These are phyloP conservation scores for Lactifluus piperatus DNA, from an alignment of 768 basidiomycete species.

Conservation along the genomic window DNA sequence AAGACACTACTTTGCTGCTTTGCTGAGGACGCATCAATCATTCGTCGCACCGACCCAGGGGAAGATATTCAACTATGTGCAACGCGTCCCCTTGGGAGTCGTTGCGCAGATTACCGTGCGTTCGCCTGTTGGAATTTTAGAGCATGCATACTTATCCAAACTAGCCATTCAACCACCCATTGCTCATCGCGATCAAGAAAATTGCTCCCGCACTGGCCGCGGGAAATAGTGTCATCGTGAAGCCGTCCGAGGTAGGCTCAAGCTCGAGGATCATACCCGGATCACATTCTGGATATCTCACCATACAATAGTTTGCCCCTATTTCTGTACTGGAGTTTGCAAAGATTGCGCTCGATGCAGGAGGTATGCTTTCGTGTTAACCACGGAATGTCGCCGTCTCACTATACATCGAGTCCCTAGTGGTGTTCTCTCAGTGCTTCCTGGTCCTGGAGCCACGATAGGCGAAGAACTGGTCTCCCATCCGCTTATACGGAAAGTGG, in stretches of 20 bases:
- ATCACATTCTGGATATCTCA: not conserved
- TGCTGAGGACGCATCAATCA: constrained; percentile 59
- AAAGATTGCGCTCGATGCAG: constrained; percentile 51
- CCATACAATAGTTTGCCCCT: constrained; percentile 50
- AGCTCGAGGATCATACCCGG: not conserved
- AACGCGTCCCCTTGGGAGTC: constrained; percentile 76
- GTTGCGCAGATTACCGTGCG: constrained; percentile 80
- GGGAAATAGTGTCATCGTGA: constrained; percentile 76
- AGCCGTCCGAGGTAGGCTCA: constrained; percentile 59
- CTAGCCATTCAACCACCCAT: constrained; percentile 83
- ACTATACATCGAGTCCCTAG: constrained; percentile 50
- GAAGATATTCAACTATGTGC: constrained; percentile 68
- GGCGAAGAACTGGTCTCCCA: constrained; percentile 60
- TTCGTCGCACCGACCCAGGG: constrained; percentile 77
- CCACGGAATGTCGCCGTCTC: not conserved
- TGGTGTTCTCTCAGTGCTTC: constrained; percentile 64
- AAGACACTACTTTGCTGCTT: constrained; percentile 71
- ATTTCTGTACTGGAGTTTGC: constrained; percentile 74
- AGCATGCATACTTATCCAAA: not conserved
- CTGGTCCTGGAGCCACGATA: constrained; percentile 57
- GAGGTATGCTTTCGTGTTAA: constrained; percentile 37
- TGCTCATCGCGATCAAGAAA: constrained; percentile 86
- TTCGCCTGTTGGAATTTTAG: not conserved
- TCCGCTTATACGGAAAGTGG: constrained; percentile 67
- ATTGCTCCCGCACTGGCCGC: constrained; percentile 79